These are phyloP conservation scores for Lantana camara DNA, from an alignment of 257 asterid genomes.

Conservation along the genomic window DNA sequence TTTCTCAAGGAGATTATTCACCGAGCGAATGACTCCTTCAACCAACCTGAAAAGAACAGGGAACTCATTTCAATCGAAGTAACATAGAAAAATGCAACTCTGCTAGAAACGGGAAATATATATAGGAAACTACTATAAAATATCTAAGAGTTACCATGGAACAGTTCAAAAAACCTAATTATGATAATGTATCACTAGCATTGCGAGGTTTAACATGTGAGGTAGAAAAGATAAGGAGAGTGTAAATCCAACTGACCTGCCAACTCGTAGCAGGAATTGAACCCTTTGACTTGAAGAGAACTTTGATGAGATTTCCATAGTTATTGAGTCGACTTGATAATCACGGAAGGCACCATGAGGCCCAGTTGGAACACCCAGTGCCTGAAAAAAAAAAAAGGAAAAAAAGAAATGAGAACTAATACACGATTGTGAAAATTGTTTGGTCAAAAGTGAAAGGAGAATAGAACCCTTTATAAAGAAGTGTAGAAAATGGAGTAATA, in stretches of 20 bases:
- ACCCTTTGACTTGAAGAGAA: constrained; percentile 49
- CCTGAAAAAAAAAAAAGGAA: constrained; percentile 50
- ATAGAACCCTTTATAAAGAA: not conserved
- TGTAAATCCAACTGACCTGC: constrained; percentile 58
- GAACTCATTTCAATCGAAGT: constrained; percentile 25
- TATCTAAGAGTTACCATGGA: too few relatives aligned
- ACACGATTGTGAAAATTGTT: not conserved
- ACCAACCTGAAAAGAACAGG: constrained; percentile 65
- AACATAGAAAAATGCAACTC: constrained; percentile 4
- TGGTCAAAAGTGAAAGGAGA: constrained; percentile 1
- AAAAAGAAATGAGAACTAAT: not conserved
- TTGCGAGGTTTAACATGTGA: constrained; percentile 17
- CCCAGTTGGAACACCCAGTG: constrained; percentile 95
- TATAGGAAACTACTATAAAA: not conserved
- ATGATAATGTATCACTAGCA: constrained; percentile 5
- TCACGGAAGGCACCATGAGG: constrained; percentile 98
- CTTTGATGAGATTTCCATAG: constrained; percentile 77
- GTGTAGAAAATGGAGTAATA: not conserved
- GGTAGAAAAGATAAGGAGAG: not conserved
- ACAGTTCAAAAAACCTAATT: constrained; percentile 2
- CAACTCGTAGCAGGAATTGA: constrained; percentile 65
- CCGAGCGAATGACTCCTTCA: constrained; percentile 83
- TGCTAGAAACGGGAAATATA: not conserved
- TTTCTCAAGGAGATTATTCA: constrained; percentile 96
- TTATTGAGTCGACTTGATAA: constrained; percentile 92